Conservation (phyloP, 495 filamentous ascomycete species). For the Hypoxylon lienhwacheense region DNA sequence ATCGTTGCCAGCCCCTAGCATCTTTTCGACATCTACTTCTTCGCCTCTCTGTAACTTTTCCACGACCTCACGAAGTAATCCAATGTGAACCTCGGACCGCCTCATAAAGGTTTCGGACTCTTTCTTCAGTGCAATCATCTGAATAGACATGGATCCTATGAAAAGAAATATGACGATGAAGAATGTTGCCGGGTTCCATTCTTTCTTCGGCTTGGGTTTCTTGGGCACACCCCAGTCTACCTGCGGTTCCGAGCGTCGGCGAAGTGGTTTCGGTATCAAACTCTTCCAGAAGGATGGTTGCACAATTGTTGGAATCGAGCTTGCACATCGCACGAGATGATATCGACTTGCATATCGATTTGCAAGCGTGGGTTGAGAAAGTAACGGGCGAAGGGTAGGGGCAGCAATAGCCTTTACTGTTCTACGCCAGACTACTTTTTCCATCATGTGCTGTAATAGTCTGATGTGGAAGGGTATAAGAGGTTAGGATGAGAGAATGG, state of each 20-base stretch:
- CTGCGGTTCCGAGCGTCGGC: slow-evolving; percentile 22
- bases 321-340: slow-evolving; percentile 23
- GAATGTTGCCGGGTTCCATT: slow-evolving; percentile 92
- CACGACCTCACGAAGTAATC: slow-evolving; percentile 76
- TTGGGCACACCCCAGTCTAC: slow-evolving; percentile 30
- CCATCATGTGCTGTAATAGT: slow-evolving; percentile 10
- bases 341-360: too few species aligned
- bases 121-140: slow-evolving; percentile 79
- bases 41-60: slow-evolving; percentile 81
- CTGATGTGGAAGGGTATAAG: background rate
- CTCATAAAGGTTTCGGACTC: slow-evolving; percentile 71
- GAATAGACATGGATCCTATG: slow-evolving; percentile 91
- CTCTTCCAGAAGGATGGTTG: slow-evolving; percentile 71
- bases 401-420: slow-evolving; percentile 13
- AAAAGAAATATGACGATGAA: slow-evolving; percentile 89
- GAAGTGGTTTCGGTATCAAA: slow-evolving; percentile 60
- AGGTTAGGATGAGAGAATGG: background rate
- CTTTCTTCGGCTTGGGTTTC: slow-evolving; percentile 59
- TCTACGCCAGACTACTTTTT: slow-evolving; percentile 19
- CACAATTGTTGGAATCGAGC: slow-evolving; percentile 57
- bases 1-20: slow-evolving; percentile 77
- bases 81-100: slow-evolving; percentile 76
- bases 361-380: too few species aligned
- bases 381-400: too few species aligned
- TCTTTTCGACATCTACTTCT: slow-evolving; percentile 83